Base-by-base conservation (phyloP, 1,139 yeast genomes). In the Yamadazyma conglobata region DNA sequence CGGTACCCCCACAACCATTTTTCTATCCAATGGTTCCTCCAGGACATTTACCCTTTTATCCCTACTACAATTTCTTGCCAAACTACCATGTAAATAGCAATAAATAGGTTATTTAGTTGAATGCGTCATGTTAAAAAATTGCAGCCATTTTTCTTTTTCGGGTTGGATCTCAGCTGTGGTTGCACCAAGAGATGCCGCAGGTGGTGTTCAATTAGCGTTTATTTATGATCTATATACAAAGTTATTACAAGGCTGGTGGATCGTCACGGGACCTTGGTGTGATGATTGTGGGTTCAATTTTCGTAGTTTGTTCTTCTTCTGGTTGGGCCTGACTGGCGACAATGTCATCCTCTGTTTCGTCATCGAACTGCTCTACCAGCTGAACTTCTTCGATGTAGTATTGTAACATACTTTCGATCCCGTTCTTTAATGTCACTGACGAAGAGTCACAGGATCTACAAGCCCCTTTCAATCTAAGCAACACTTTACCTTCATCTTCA, bases 361-460 rank as follows among this genome's bases (percentile, higher is more conserved):
- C 73, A 14, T 65, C 72, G 9, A 79, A 65, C 37, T 81, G 88
- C 39, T 73, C 74, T 7, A 83, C 93, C 15, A 69, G 61, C 39
- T 75, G 70, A 8, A 83, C 89, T 51, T 83, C 93, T 48, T 83
- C 93, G 27, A 83, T 82, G 54, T 83, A 83, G 56, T 79, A 79
- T 53, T 77, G 83, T 54, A 83, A 60, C 93, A 83, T 83, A 30
- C 85, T 78, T 52, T 83, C 91, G 38, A 83, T 83, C 17, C 93
- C 93, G 46, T 79, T 78, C 47, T 82, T 83, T 51, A 83, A 67
- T 1, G 93, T 83, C 17, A 79, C 80, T 28, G 82, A 77, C 35
- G 86, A 77, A 2, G 86, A 77, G 34, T 84, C 86, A 53, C 93
- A 83, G 15, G 85, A 74, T 47, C 87, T 73, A 56, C 93, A 83